These are phyloP conservation scores for Phyllosticta citriasiana DNA, from an alignment of 2,329 filamentous ascomycete genomes.

Conservation along the genomic window DNA sequence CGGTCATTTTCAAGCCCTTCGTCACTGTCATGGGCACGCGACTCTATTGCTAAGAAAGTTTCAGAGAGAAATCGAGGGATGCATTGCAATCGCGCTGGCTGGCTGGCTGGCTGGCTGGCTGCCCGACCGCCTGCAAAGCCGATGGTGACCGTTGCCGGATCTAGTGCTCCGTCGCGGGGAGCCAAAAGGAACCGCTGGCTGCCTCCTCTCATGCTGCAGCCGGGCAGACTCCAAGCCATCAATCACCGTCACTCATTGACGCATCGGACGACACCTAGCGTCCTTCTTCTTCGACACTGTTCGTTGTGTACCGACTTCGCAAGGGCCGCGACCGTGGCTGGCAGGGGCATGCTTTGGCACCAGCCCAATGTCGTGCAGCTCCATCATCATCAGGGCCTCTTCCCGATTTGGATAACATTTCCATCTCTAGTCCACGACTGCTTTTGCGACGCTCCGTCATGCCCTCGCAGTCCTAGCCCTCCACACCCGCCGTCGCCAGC, in stretches of 20 bases:
- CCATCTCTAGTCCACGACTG: neutral
- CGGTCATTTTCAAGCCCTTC: neutral
- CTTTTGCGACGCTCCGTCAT: constrained; percentile 8
- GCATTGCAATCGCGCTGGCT: neutral
- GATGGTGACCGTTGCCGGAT: neutral
- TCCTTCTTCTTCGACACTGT: neutral
- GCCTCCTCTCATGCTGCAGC: neutral
- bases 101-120: neutral
- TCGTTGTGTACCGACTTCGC: neutral
- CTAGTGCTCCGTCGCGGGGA: neutral
- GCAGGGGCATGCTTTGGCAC: neutral
- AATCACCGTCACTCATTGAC: neutral
- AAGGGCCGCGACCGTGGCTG: neutral
- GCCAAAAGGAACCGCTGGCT: neutral
- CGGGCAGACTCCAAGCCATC: neutral
- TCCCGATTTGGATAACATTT: constrained; percentile 7
- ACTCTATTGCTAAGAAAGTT: neutral
- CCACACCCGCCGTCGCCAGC: constrained; percentile 15
- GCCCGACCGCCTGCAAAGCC: neutral
- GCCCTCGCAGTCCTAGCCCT: constrained; percentile 16
- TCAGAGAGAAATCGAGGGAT: neutral
- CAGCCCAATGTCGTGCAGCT: neutral
- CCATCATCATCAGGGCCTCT: neutral
- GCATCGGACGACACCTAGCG: neutral
- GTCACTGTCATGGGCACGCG: neutral